Evolutionary conservation across 352 stramenopile species (phyloP).

Genomic region (Phytophthora agathidicida): DNA sequence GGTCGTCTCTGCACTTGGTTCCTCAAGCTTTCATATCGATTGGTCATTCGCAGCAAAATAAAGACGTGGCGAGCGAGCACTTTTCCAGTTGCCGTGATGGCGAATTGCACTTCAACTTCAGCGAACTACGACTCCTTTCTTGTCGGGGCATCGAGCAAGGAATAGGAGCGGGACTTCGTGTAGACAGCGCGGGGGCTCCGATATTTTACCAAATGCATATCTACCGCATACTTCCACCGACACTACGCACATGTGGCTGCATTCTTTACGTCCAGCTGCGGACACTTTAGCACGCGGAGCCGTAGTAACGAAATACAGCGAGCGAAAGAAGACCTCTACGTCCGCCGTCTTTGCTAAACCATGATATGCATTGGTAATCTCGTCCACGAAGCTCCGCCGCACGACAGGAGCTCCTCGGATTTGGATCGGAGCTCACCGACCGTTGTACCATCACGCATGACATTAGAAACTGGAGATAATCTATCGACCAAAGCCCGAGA

Average conservation of each 20-base stretch:
- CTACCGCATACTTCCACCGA: background rate
- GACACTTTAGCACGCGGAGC: slow-evolving; percentile 20
- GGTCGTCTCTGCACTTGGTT: slow-evolving; percentile 16
- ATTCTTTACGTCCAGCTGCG: slow-evolving; percentile 23
- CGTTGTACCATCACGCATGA: background rate
- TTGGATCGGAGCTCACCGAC: background rate
- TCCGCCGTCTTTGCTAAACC: slow-evolving; percentile 8
- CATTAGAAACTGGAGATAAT: slow-evolving; percentile 3
- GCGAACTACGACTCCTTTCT: slow-evolving; percentile 1
- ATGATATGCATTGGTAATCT: slow-evolving; percentile 1
- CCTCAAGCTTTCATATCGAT: slow-evolving; percentile 23
- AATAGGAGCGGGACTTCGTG: background rate
- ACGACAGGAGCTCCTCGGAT: slow-evolving; percentile 3
- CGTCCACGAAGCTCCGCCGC: background rate
- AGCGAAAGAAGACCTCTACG: slow-evolving; percentile 5
- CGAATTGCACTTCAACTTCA: slow-evolving; percentile 35
- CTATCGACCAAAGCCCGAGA: background rate
- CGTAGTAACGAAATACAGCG: background rate
- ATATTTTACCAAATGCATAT: background rate
- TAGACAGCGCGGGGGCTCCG: background rate
- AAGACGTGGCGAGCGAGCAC: slow-evolving; percentile 32
- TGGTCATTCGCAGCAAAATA: slow-evolving; percentile 22
- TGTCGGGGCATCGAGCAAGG: slow-evolving; percentile 4
- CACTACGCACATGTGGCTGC: background rate
- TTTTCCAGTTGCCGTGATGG: slow-evolving; percentile 14